These are phyloP conservation scores for Porcisia deanei DNA, from an alignment of 208 protist species.

Conservation along the genomic window DNA sequence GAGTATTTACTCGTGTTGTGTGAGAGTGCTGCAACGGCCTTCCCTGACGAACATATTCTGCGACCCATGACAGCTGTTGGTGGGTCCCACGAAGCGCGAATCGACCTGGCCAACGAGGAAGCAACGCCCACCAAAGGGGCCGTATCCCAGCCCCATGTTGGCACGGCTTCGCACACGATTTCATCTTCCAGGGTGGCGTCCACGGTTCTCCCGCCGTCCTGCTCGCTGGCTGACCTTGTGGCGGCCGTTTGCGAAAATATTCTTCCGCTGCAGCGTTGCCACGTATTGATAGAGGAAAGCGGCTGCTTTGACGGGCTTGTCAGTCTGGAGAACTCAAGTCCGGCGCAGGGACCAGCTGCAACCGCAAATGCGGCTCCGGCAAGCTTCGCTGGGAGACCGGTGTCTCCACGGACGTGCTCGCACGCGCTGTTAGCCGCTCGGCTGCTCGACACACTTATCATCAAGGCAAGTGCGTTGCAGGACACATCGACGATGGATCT, in stretches of 20 bases:
- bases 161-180: not conserved
- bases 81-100: no score
- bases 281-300: conserved; percentile 34
- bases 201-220: conserved; percentile 2
- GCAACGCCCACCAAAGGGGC: not conserved
- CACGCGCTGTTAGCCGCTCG: conserved; percentile 20
- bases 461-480: conserved; percentile 68
- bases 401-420: not conserved
- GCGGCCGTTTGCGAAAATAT: conserved; percentile 35
- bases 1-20: conserved; percentile 23
- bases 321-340: not conserved
- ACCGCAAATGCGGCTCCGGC: not conserved
- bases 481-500: conserved; percentile 64
- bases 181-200: not conserved
- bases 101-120: conserved; percentile 3
- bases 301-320: conserved; percentile 35
- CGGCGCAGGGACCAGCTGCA: not conserved
- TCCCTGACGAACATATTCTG: not conserved
- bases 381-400: not conserved
- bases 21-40: not conserved
- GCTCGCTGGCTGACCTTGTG: conserved; percentile 27
- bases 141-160: not conserved
- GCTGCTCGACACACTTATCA: conserved; percentile 73
- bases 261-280: conserved; percentile 32
- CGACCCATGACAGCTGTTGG: no score